Conservation (phyloP, 352 stramenopile genomes). For the Globisporangium spinosum region DNA sequence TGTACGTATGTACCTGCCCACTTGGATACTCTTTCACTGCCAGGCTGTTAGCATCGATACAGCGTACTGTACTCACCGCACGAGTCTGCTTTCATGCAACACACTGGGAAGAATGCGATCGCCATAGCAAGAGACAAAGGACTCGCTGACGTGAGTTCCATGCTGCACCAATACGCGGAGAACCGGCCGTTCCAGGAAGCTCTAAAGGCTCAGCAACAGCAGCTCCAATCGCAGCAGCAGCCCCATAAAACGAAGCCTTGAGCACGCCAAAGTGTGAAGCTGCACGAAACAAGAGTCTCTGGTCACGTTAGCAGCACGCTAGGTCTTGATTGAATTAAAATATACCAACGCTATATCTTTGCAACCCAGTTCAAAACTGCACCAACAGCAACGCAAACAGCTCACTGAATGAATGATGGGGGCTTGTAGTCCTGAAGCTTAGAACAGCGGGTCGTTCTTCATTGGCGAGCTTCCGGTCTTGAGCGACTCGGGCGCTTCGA, state of each 20-base stretch:
- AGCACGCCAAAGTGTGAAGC: background rate
- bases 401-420: background rate
- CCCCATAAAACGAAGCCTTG: background rate
- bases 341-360: background rate
- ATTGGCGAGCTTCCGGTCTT: slow-evolving; percentile 72
- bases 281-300: background rate
- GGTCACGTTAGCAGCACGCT: background rate
- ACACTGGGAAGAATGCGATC: slow-evolving; percentile 48
- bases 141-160: slow-evolving; percentile 24
- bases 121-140: slow-evolving; percentile 27
- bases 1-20: slow-evolving; percentile 23
- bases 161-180: slow-evolving; percentile 36
- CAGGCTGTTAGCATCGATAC: background rate
- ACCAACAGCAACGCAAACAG: background rate
- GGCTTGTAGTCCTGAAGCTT: slow-evolving; percentile 11
- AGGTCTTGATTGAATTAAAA: background rate
- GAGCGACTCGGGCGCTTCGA: slow-evolving; percentile 68
- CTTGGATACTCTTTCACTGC: background rate
- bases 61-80: background rate
- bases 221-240: background rate
- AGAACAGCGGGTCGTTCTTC: slow-evolving; percentile 81
- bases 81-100: slow-evolving; percentile 19
- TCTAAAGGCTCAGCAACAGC: slow-evolving; percentile 11
- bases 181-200: slow-evolving; percentile 26
- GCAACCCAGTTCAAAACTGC: background rate